Conservation (phyloP, 352 stramenopile genomes). For the Phytophthora fragariae region DNA sequence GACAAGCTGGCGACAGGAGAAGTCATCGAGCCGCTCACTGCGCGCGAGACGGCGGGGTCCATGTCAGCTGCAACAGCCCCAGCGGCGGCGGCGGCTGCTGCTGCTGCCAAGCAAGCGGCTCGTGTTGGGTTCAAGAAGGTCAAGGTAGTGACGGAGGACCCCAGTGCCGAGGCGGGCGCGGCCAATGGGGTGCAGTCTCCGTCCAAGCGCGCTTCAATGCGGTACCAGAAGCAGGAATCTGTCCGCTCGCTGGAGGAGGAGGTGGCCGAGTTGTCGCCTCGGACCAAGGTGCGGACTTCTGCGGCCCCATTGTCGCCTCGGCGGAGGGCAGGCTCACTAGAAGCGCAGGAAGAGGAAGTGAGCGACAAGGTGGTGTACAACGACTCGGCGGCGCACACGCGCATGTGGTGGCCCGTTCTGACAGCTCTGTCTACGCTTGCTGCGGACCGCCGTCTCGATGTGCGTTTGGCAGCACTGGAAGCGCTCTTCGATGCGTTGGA, state of each 20-base stretch:
- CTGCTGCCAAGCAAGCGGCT: constrained; percentile 46
- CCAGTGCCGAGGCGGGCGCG: constrained; percentile 5
- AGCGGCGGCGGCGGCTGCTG: constrained; percentile 14
- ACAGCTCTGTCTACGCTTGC: constrained; percentile 96
- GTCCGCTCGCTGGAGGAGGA: constrained; percentile 66
- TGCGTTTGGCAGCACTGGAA: constrained; percentile 82
- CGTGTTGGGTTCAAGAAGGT: constrained; percentile 69
- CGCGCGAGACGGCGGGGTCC: constrained; percentile 29
- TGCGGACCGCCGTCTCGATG: constrained; percentile 89
- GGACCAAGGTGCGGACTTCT: constrained; percentile 15
- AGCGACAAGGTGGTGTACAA: constrained; percentile 56
- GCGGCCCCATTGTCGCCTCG: constrained; percentile 33
- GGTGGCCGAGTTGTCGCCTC: constrained; percentile 56
- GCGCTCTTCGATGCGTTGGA: constrained; percentile 81
- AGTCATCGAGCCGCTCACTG: constrained; percentile 65
- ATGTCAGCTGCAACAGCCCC: constrained; percentile 17
- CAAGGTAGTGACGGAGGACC: constrained; percentile 44
- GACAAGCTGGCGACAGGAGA: constrained; percentile 76
- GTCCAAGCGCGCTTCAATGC: constrained; percentile 44
- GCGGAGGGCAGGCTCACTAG: constrained; percentile 42
- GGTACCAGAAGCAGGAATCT: constrained; percentile 77
- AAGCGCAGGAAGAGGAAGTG: constrained; percentile 27
- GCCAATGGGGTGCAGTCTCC: constrained; percentile 24
- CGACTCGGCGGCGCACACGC: constrained; percentile 72
- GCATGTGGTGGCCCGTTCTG: constrained; percentile 96